These are phyloP conservation scores for Penicillium sp. DNA, from an alignment of 2,329 filamentous ascomycete species.

Conservation along the genomic window DNA sequence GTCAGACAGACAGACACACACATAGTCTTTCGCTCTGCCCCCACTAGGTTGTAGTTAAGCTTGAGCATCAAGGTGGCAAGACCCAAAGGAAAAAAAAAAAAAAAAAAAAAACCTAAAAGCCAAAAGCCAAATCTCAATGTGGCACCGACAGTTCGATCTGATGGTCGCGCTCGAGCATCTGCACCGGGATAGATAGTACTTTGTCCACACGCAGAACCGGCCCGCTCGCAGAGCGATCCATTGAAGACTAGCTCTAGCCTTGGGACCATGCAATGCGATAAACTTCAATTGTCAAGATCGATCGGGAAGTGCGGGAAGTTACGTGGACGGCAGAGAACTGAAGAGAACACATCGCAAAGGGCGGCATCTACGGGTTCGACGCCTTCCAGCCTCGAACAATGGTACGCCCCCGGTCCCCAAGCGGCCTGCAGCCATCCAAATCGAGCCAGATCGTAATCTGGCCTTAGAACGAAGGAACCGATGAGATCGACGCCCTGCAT, in stretches of 20 bases:
- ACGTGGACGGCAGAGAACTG: slow-evolving; percentile 2
- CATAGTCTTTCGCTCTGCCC: background rate
- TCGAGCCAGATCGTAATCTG: background rate
- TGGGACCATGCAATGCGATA: slow-evolving; percentile 9
- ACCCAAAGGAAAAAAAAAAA: too few relatives aligned
- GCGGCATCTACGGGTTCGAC: slow-evolving; percentile 1
- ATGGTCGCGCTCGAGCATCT: slow-evolving; percentile 1
- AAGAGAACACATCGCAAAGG: slow-evolving; percentile 16
- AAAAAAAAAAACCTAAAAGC: too few relatives aligned
- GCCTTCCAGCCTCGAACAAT: slow-evolving; percentile 2
- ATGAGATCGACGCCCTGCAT: slow-evolving; percentile 18
- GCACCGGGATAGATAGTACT: background rate
- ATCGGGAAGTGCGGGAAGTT: slow-evolving; percentile 25
- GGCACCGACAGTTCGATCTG: too few relatives aligned
- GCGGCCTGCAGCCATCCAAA: background rate
- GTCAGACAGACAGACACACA: slow-evolving; percentile 1
- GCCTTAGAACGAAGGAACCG: slow-evolving; percentile 15
- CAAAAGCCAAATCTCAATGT: background rate
- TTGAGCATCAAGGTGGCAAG: background rate
- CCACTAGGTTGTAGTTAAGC: background rate
- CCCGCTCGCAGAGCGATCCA: background rate
- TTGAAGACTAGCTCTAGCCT: background rate
- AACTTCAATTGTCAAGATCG: slow-evolving; percentile 23
- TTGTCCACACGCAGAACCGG: background rate
- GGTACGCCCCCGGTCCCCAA: too few relatives aligned